Percentiles rank a stretch among this genome's conserved stretches.
Evolutionary conservation across 1,139 yeast genomes (phyloP).

Genomic region (Candida sanyaensis): DNA sequence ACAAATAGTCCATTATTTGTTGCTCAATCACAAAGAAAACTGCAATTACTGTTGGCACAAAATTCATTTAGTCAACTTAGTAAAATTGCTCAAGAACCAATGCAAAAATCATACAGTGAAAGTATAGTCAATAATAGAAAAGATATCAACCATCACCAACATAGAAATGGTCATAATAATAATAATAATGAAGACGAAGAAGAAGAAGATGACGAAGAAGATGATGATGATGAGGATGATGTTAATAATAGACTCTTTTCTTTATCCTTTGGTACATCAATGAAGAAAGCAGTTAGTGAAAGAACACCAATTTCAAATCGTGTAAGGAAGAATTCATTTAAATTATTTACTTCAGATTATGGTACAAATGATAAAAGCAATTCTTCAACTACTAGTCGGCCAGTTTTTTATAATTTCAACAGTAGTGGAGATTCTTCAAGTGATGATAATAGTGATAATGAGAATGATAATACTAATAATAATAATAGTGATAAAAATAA

Average conservation of each 20-base stretch:
- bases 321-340: conserved; percentile 30
- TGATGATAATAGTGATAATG: conserved; percentile 12
- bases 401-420: conserved; percentile 39
- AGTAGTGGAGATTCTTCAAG: conserved; percentile 16
- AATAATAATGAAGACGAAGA: conserved; percentile 1
- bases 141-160: conserved; percentile 5
- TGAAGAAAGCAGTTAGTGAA: conserved; percentile 8
- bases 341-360: conserved; percentile 28
- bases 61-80: conserved; percentile 3
- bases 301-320: conserved; percentile 13
- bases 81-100: background rate
- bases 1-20: conserved; percentile 16
- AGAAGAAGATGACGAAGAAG: conserved; percentile 9
- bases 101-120: background rate
- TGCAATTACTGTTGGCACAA: conserved; percentile 13
- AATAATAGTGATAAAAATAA: background rate
- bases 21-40: conserved; percentile 16
- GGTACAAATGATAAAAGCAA: conserved; percentile 7
- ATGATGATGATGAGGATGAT: conserved; percentile 15
- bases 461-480: background rate
- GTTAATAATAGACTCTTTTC: conserved; percentile 23
- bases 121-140: background rate
- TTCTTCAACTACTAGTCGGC: conserved; percentile 17
- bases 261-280: conserved; percentile 22
- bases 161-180: conserved; percentile 7